phyloP scores from a whole-genome alignment of 257 asterid species.

The Salvia hispanica region DNA sequence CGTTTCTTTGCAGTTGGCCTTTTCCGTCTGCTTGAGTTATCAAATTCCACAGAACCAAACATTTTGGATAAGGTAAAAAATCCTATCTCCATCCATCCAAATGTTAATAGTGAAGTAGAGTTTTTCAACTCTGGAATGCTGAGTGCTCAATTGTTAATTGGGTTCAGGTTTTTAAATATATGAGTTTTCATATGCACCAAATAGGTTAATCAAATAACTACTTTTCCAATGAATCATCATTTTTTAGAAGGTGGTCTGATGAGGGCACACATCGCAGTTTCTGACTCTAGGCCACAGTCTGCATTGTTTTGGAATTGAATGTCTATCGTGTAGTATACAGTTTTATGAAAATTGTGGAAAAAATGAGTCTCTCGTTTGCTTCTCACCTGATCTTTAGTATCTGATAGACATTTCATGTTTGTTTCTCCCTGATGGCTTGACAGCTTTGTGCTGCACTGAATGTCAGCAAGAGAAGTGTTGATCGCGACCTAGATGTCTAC shows the following conservation, averaged over 20 bases:
- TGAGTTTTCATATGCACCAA: not conserved
- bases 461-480: constrained; percentile 82
- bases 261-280: not conserved
- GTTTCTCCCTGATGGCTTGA: constrained; percentile 8
- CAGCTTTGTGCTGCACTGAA: constrained; percentile 94
- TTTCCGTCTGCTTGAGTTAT: constrained; percentile 87
- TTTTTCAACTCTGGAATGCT: not conserved
- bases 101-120: constrained; percentile 5
- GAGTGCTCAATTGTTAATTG: not conserved
- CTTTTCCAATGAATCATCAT: not conserved
- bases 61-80: constrained; percentile 69
- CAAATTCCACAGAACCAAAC: constrained; percentile 85
- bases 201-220: not conserved
- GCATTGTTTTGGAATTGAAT: not conserved
- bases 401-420: not conserved
- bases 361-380: constrained; percentile 3
- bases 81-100: constrained; percentile 7
- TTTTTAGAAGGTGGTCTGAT: not conserved
- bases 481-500: constrained; percentile 93
- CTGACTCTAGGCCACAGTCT: not conserved
- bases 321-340: not conserved
- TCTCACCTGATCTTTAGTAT: not conserved
- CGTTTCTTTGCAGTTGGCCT: constrained; percentile 95
- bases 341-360: not conserved
- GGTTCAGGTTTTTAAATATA: not conserved